phyloP scores from a whole-genome alignment of 805 yeast species.

The Pachysolen tannophilus region DNA sequence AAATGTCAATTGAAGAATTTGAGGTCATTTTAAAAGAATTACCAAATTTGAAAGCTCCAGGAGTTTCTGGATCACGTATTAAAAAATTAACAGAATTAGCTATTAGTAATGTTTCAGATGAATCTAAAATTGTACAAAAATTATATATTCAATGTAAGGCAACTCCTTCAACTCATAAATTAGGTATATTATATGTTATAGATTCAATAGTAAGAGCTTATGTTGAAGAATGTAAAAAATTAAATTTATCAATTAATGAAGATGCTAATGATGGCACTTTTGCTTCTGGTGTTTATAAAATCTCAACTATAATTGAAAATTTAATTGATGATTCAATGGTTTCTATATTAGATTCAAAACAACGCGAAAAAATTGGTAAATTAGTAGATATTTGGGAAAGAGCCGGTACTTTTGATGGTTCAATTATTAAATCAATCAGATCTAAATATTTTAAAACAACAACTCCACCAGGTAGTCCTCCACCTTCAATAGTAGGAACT shows the following conservation, averaged over 20 bases:
- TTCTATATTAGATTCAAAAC: slow-evolving; percentile 43
- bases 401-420: slow-evolving; percentile 64
- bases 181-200: slow-evolving; percentile 85
- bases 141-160: slow-evolving; percentile 62
- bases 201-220: slow-evolving; percentile 88
- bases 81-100: slow-evolving; percentile 78
- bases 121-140: slow-evolving; percentile 45
- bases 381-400: slow-evolving; percentile 90
- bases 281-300: slow-evolving; percentile 62
- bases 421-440: slow-evolving; percentile 46
- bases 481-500: slow-evolving; percentile 23
- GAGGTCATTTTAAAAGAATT: slow-evolving; percentile 41
- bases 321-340: slow-evolving; percentile 56
- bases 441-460: slow-evolving; percentile 52
- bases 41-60: slow-evolving; percentile 66
- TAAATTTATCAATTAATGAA: slow-evolving; percentile 37
- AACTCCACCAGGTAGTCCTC: slow-evolving; percentile 69
- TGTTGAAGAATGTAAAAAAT: slow-evolving; percentile 63
- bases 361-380: slow-evolving; percentile 68
- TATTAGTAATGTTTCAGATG: slow-evolving; percentile 45
- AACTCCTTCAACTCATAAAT: slow-evolving; percentile 72
- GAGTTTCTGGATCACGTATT: slow-evolving; percentile 94
- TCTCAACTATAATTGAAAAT: slow-evolving; percentile 56
- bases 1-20: slow-evolving; percentile 38
- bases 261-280: slow-evolving; percentile 60